Percentiles rank a stretch among this genome's conserved stretches.
Conservation (phyloP, 805 yeast genomes). For the Barnettozyma pratensis region DNA sequence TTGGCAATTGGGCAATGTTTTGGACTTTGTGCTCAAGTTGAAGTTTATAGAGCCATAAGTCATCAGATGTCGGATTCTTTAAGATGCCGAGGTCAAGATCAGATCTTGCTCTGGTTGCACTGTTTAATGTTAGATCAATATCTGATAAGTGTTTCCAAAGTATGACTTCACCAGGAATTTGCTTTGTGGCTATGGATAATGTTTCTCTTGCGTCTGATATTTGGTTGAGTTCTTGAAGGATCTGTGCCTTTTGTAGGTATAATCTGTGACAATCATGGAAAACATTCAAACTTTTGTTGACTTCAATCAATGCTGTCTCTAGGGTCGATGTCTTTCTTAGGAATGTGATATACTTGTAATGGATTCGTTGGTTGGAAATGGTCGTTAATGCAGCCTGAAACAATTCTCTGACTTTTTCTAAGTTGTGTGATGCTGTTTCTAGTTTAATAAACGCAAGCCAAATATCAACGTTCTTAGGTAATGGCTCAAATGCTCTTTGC, state of each 20-base stretch:
- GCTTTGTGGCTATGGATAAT: constrained; percentile 43
- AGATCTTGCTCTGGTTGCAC: constrained; percentile 60
- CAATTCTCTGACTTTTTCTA: constrained; percentile 30
- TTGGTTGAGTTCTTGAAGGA: constrained; percentile 31
- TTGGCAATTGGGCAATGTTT: constrained; percentile 47
- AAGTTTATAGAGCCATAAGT: constrained; percentile 55
- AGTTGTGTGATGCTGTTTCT: constrained; percentile 40
- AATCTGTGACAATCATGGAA: constrained; percentile 50
- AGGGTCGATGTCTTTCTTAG: constrained; percentile 35
- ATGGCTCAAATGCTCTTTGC: constrained; percentile 36
- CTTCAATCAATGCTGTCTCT: constrained; percentile 35
- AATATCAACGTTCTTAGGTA: constrained; percentile 46
- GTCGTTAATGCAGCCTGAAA: constrained; percentile 34
- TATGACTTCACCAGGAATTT: constrained; percentile 35
- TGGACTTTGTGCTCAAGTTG: constrained; percentile 48
- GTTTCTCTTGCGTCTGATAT: constrained; percentile 40
- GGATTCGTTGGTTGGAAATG: constrained; percentile 42
- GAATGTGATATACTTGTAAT: constrained; percentile 56
- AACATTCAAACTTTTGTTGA: constrained; percentile 41
- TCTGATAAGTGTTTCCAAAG: constrained; percentile 54
- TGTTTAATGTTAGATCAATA: constrained; percentile 36
- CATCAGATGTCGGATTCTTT: constrained; percentile 41
- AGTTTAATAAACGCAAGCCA: constrained; percentile 74
- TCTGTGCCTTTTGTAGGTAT: constrained; percentile 59
- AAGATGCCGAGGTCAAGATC: constrained; percentile 62